Percentiles rank a stretch among this genome's conserved stretches.
These are phyloP conservation scores for Schizopora paradoxa DNA, from an alignment of 1,284 basidiomycete species.

Conservation along the genomic window DNA sequence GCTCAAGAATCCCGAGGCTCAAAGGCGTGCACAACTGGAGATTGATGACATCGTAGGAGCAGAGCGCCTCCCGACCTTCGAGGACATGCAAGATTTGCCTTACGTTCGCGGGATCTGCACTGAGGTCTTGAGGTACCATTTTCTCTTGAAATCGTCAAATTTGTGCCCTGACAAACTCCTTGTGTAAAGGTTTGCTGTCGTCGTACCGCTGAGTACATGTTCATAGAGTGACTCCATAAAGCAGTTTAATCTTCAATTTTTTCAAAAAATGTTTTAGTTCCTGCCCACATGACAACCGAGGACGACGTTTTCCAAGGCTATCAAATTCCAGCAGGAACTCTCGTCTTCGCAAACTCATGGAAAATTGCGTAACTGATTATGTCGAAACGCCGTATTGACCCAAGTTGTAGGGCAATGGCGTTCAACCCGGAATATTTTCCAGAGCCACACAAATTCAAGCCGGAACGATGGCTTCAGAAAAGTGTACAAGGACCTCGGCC, in stretches of 20 bases:
- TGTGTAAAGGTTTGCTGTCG: too few species aligned
- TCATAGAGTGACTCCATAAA: too few species aligned
- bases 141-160: too few species aligned
- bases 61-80: not conserved
- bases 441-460: slow-evolving; percentile 23
- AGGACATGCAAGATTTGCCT: not conserved
- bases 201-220: too few species aligned
- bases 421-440: slow-evolving; percentile 22
- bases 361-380: too few species aligned
- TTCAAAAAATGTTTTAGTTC: slow-evolving; percentile 35
- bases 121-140: slow-evolving; percentile 39
- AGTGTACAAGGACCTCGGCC: not conserved
- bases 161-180: too few species aligned
- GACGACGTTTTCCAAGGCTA: slow-evolving; percentile 19
- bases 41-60: not conserved
- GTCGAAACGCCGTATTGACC: too few species aligned
- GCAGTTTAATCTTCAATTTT: too few species aligned
- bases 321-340: slow-evolving; percentile 19
- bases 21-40: not conserved
- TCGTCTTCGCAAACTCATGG: slow-evolving; percentile 21
- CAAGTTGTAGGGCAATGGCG: slow-evolving; percentile 18
- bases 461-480: slow-evolving; percentile 22
- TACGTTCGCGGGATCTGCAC: slow-evolving; percentile 19
- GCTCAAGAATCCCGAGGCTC: not conserved
- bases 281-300: slow-evolving; percentile 11